Evolutionary conservation across 345 rosid genomes (phyloP).

Genomic region (Rhodamnia argentea): DNA sequence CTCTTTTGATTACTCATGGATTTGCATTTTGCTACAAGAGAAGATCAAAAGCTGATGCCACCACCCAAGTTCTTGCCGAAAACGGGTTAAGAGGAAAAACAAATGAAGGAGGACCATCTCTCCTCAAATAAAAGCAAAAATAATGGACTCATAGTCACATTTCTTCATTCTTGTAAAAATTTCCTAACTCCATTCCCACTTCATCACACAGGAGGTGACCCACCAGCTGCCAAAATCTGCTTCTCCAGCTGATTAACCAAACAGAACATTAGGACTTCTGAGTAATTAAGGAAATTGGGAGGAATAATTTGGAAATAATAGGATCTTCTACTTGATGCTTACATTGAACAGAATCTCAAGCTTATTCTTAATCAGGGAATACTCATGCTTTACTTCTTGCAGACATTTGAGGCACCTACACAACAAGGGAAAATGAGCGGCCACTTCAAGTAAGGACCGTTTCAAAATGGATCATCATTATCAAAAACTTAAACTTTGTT

Average conservation of each 20-base stretch:
- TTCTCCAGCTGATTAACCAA: constrained; percentile 34
- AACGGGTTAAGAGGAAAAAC: not conserved
- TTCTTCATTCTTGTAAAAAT: not conserved
- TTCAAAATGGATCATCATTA: not conserved
- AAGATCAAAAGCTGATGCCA: constrained; percentile 9
- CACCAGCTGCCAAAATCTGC: constrained; percentile 40
- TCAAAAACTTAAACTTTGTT: not conserved
- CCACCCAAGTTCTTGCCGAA: not conserved
- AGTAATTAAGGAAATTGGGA: not conserved
- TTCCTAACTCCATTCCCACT: not conserved
- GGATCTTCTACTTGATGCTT: not conserved
- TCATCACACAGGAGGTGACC: constrained; percentile 22
- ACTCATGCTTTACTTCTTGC: constrained; percentile 51
- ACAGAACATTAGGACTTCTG: not conserved
- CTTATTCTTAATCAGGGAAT: constrained; percentile 36
- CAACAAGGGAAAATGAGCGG: not conserved
- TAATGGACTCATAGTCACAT: not conserved
- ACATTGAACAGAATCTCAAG: constrained; percentile 55
- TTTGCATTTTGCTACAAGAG: constrained; percentile 2
- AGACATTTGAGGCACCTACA: constrained; percentile 50
- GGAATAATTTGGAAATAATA: not conserved
- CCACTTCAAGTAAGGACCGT: not conserved
- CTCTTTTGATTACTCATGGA: constrained; percentile 10
- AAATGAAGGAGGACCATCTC: not conserved
- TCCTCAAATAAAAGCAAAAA: not conserved